Conservation (phyloP, 495 filamentous ascomycete genomes). For the Bombardia bombarda region DNA sequence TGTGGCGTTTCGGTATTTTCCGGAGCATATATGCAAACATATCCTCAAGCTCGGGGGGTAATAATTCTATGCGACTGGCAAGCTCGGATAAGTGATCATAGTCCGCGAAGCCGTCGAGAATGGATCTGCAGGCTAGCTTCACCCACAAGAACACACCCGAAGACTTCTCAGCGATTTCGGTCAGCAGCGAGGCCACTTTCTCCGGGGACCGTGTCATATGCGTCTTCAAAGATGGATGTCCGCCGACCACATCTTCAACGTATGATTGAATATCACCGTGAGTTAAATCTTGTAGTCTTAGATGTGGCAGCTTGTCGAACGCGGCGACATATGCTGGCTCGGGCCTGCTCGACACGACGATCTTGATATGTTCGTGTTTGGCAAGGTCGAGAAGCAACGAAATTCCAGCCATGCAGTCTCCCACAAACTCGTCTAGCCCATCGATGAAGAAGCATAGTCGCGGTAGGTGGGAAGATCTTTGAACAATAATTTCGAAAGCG, state of each 20-base stretch:
- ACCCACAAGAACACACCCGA: slow-evolving; percentile 34
- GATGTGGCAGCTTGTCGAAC: slow-evolving; percentile 2
- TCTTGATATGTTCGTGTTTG: slow-evolving; percentile 26
- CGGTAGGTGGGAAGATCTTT: too few relatives aligned
- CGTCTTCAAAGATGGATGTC: slow-evolving; percentile 2
- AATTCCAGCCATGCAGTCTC: slow-evolving; percentile 9
- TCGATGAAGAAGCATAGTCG: slow-evolving; percentile 22
- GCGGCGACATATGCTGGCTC: slow-evolving; percentile 6
- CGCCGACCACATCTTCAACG: slow-evolving; percentile 3
- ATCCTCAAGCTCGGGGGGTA: slow-evolving; percentile 19
- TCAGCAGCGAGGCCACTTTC: background rate
- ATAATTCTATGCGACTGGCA: slow-evolving; percentile 10
- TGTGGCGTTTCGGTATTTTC: slow-evolving; percentile 3
- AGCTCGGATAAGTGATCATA: slow-evolving; percentile 13
- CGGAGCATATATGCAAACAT: slow-evolving; percentile 20
- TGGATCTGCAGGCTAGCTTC: slow-evolving; percentile 16
- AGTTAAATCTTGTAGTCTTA: slow-evolving; percentile 22
- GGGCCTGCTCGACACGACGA: slow-evolving; percentile 44
- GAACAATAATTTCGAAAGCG: background rate
- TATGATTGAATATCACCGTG: slow-evolving; percentile 17
- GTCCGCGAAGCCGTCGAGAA: slow-evolving; percentile 10
- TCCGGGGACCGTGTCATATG: background rate
- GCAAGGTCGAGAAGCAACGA: background rate
- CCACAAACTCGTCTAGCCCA: slow-evolving; percentile 18
- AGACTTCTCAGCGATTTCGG: slow-evolving; percentile 22